Percentiles rank a stretch among this genome's conserved stretches.
phyloP scores from a whole-genome alignment of 2,329 filamentous ascomycete genomes.

The Verticillium albo-atrum region DNA sequence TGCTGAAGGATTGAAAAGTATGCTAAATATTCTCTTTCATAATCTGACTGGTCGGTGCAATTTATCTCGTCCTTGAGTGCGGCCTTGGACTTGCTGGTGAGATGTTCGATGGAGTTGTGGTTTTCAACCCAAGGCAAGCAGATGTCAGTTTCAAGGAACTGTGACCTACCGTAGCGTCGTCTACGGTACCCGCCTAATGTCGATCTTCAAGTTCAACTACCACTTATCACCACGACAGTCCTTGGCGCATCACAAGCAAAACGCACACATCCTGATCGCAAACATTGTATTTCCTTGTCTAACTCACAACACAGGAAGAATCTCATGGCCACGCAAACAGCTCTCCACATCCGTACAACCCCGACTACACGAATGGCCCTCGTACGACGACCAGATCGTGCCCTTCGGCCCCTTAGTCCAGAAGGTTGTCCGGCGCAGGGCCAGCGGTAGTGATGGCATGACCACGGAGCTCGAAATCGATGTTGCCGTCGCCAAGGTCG shows the following conservation, averaged over 20 bases:
- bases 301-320: too few relatives aligned
- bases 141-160: neutral
- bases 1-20: neutral
- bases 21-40: neutral
- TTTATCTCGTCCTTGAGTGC: neutral
- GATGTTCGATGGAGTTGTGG: neutral
- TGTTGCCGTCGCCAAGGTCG: slow-evolving; percentile 42
- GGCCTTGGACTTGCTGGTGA: neutral
- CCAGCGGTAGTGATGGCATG: neutral
- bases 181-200: too few relatives aligned
- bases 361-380: too few relatives aligned
- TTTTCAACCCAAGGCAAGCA: neutral
- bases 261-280: too few relatives aligned
- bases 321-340: too few relatives aligned
- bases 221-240: too few relatives aligned
- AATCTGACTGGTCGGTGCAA: neutral
- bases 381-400: too few relatives aligned
- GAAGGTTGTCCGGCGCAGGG: neutral
- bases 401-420: neutral
- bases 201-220: too few relatives aligned
- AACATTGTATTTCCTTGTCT: too few relatives aligned
- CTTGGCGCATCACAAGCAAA: too few relatives aligned
- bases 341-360: too few relatives aligned
- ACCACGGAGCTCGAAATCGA: neutral
- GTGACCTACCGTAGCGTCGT: too few relatives aligned